Conservation (phyloP, 2,329 filamentous ascomycete species). For the Calonectria crousiana region DNA sequence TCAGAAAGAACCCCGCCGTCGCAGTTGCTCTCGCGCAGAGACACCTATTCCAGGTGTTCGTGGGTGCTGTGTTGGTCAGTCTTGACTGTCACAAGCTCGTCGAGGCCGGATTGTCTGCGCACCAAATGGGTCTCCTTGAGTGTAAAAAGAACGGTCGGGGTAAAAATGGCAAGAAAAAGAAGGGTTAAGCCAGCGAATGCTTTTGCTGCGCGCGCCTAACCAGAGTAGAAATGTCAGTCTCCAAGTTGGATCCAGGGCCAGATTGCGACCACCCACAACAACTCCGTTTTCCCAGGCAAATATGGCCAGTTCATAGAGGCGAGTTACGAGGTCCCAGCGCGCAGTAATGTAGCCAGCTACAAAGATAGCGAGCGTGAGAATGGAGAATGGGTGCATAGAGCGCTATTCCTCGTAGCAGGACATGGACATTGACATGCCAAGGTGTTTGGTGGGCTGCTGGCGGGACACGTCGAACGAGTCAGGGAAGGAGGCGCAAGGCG, state of each 20-base stretch:
- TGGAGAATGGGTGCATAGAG: constrained; percentile 97
- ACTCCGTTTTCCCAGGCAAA: constrained; percentile 99
- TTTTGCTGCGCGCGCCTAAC: constrained; percentile 84
- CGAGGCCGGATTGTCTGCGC: constrained; percentile 49
- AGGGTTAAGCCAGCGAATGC: constrained; percentile 86
- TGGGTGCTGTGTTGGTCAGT: constrained; percentile 74
- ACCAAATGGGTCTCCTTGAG: constrained; percentile 84
- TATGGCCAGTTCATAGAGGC: constrained; percentile 94
- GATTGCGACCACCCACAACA: constrained; percentile 72
- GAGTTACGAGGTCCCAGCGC: constrained; percentile 97
- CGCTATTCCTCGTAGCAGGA: constrained; percentile 55
- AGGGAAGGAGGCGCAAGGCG: not conserved
- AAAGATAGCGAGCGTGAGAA: constrained; percentile 97
- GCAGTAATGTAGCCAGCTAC: constrained; percentile 99
- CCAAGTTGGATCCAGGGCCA: not conserved
- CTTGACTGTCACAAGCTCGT: not conserved
- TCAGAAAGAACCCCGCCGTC: constrained; percentile 94
- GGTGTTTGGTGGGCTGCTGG: constrained; percentile 37
- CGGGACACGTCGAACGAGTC: constrained; percentile 25
- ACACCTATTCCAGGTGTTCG: constrained; percentile 82
- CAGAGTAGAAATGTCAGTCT: constrained; percentile 13
- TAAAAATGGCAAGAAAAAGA: constrained; percentile 85
- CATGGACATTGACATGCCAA: constrained; percentile 52
- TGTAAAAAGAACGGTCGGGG: constrained; percentile 88
- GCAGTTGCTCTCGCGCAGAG: constrained; percentile 94